These are phyloP conservation scores for Penicillium roqueforti DNA, from an alignment of 495 filamentous ascomycete species.

Conservation along the genomic window DNA sequence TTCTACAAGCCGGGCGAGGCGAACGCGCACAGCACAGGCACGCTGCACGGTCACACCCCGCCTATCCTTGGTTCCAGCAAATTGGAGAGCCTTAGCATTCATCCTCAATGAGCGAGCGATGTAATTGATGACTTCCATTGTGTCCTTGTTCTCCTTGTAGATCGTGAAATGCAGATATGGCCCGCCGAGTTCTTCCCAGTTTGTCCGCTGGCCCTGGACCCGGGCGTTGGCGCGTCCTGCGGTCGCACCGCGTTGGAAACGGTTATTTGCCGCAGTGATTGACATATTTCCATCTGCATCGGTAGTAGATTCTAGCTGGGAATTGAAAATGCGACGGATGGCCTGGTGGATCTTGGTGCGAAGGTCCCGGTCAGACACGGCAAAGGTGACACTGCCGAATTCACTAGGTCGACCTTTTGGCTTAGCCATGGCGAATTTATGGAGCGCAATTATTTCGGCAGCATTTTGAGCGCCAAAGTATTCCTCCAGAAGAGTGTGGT, in stretches of 20 bases:
- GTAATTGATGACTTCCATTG: constrained; percentile 82
- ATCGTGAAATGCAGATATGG: constrained; percentile 88
- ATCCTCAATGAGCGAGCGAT: constrained; percentile 65
- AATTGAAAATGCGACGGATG: constrained; percentile 65
- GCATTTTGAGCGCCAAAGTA: constrained; percentile 44
- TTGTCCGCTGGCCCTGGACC: constrained; percentile 31
- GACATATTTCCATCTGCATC: constrained; percentile 55
- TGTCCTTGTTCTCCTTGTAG: constrained; percentile 98
- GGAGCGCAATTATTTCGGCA: constrained; percentile 37
- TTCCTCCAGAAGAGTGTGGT: constrained; percentile 39
- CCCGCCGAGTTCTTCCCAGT: constrained; percentile 64
- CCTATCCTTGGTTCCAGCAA: constrained; percentile 92
- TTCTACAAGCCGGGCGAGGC: constrained; percentile 55
- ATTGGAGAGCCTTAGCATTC: constrained; percentile 66
- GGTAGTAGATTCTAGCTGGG: constrained; percentile 61
- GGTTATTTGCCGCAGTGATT: constrained; percentile 49
- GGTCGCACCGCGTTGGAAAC: constrained; percentile 31
- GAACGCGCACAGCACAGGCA: constrained; percentile 65
- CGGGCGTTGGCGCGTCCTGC: constrained; percentile 26
- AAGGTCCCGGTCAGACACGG: constrained; percentile 53
- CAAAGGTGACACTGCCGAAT: constrained; percentile 37
- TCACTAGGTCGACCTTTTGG: constrained; percentile 40
- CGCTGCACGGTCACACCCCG: constrained; percentile 85
- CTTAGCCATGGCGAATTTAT: constrained; percentile 41
- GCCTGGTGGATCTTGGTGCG: constrained; percentile 62